phyloP scores from a whole-genome alignment of 768 basidiomycete genomes.

The Megacollybia marginata region DNA sequence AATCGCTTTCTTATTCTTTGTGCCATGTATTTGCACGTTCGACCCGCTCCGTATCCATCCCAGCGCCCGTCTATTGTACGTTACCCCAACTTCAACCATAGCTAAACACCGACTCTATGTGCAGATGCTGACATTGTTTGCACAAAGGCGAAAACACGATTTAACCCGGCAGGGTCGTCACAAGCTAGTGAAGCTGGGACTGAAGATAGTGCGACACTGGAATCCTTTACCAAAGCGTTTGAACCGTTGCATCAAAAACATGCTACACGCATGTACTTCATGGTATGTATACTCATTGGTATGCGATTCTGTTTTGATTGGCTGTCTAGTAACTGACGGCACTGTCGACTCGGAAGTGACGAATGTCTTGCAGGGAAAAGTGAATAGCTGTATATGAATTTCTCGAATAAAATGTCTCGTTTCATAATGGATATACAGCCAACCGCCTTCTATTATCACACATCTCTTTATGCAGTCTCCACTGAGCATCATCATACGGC shows the following conservation, averaged over 20 bases:
- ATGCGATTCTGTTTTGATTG: too few species aligned
- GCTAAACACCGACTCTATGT: neutral
- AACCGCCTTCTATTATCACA: too few species aligned
- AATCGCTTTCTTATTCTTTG: constrained; percentile 61
- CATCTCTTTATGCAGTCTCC: too few species aligned
- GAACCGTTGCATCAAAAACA: constrained; percentile 34
- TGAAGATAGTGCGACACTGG: constrained; percentile 31
- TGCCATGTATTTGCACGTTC: constrained; percentile 79
- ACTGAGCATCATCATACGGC: too few species aligned
- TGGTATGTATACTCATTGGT: constrained; percentile 8
- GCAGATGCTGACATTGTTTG: constrained; percentile 76
- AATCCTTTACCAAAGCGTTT: constrained; percentile 43
- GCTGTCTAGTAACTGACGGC: too few species aligned
- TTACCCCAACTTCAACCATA: neutral
- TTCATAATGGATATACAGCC: too few species aligned
- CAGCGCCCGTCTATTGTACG: constrained; percentile 80
- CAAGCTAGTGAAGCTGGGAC: constrained; percentile 28
- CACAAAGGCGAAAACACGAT: constrained; percentile 56
- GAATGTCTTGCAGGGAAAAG: too few species aligned
- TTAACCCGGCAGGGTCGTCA: constrained; percentile 41
- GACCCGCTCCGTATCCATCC: constrained; percentile 80
- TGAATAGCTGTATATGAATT: too few species aligned
- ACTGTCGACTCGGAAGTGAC: too few species aligned
- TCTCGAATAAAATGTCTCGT: too few species aligned
- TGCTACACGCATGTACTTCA: constrained; percentile 30